A percentile compares a stretch with the other conserved stretches of the same genome.
Evolutionary conservation across 2,329 filamentous ascomycete genomes (phyloP).

Genomic region (Golovinomyces cichoracearum): DNA sequence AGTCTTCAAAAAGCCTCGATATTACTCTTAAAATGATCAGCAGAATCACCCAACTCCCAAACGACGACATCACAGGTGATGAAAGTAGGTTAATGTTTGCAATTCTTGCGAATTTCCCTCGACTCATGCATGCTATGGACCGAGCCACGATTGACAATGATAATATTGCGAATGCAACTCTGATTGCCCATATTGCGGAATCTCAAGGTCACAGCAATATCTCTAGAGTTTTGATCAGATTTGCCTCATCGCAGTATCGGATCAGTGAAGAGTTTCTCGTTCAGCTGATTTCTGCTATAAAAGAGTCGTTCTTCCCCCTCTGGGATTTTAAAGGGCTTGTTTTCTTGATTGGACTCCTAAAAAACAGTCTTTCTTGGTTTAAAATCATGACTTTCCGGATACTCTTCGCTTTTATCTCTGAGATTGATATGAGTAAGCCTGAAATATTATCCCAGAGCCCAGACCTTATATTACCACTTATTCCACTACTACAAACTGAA

Average conservation of each 20-base stretch:
- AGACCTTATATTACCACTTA: constrained; percentile 76
- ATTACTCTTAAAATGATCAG: constrained; percentile 54
- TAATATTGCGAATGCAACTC: constrained; percentile 36
- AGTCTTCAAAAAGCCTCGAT: constrained; percentile 61
- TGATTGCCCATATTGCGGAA: constrained; percentile 47
- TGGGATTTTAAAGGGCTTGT: constrained; percentile 66
- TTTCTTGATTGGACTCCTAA: constrained; percentile 73
- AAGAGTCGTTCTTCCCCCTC: constrained; percentile 52
- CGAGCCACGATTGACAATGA: constrained; percentile 28
- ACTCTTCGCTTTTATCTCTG: constrained; percentile 57
- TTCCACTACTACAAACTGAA: constrained; percentile 73
- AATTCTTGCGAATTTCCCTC: constrained; percentile 72
- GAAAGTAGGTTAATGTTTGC: constrained; percentile 62
- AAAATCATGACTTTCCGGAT: constrained; percentile 84
- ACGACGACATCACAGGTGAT: constrained; percentile 56
- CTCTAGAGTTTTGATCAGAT: constrained; percentile 41
- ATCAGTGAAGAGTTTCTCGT: constrained; percentile 49
- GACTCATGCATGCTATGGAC: constrained; percentile 59
- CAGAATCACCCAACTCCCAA: constrained; percentile 51
- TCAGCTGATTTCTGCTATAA: constrained; percentile 47
- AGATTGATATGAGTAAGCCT: constrained; percentile 76
- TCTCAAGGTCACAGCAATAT: constrained; percentile 42
- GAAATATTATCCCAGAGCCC: constrained; percentile 79
- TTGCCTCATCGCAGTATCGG: constrained; percentile 39
- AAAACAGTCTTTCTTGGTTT: constrained; percentile 71